Evolutionary conservation across 441 rosid genomes (phyloP).

Genomic region (Populus hybrid): DNA sequence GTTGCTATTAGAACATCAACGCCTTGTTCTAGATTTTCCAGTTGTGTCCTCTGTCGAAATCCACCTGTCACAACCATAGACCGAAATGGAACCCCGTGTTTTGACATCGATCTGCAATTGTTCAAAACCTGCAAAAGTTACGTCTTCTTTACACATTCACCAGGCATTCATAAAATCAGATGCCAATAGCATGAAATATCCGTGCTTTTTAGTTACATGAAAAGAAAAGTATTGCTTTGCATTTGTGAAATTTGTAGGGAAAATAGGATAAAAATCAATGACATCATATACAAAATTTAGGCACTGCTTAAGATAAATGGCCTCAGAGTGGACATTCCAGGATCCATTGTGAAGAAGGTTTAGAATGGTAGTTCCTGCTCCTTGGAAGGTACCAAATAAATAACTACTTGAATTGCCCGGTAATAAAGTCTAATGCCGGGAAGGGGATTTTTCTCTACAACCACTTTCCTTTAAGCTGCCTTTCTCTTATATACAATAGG

Average conservation of each 20-base stretch:
- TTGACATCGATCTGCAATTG: conserved; percentile 76
- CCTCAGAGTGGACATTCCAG: neutral
- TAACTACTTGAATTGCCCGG: neutral
- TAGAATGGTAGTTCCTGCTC: neutral
- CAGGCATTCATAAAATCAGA: conserved; percentile 11
- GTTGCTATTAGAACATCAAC: conserved; percentile 83
- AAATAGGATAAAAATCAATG: neutral
- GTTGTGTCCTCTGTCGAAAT: conserved; percentile 81
- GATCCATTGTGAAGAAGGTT: neutral
- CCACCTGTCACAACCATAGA: conserved; percentile 91
- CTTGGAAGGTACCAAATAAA: neutral
- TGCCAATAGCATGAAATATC: conserved; percentile 9
- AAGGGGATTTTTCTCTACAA: neutral
- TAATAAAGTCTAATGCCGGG: neutral
- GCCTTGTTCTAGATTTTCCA: conserved; percentile 73
- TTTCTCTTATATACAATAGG: neutral
- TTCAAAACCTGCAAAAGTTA: conserved; percentile 67
- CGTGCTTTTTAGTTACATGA: neutral
- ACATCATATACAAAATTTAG: neutral
- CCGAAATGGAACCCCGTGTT: conserved; percentile 79
- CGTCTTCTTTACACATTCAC: conserved; percentile 21
- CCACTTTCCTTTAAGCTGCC: neutral
- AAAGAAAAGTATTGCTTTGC: too few relatives aligned
- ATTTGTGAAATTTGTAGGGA: neutral
- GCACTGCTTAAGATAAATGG: neutral